Evolutionary conservation across 768 basidiomycete genomes (phyloP).

Genomic region (Trametes coccinea): DNA sequence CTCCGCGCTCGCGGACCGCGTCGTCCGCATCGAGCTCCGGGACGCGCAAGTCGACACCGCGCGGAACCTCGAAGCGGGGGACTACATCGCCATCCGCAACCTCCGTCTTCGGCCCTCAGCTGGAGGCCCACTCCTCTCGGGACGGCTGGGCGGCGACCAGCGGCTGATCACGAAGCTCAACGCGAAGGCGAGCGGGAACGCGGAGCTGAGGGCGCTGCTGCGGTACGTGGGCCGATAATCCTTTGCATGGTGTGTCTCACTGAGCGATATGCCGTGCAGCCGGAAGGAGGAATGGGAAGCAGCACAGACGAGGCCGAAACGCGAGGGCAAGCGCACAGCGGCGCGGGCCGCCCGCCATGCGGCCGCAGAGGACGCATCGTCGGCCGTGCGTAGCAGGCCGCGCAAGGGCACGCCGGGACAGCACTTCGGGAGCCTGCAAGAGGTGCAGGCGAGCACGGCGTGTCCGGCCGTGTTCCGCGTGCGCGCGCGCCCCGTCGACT

Average conservation of each 20-base stretch:
- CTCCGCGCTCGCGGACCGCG: constrained; percentile 46
- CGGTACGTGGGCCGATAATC: constrained; percentile 34
- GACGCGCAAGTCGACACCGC: constrained; percentile 47
- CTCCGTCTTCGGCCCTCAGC: constrained; percentile 46
- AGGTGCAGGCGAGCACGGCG: constrained; percentile 7
- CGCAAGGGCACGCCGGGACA: neutral
- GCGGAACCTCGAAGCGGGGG: constrained; percentile 40
- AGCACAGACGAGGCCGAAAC: constrained; percentile 23
- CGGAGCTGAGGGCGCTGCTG: constrained; percentile 44
- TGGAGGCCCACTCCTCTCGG: constrained; percentile 37
- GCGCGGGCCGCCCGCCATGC: constrained; percentile 10
- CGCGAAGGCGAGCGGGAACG: constrained; percentile 36
- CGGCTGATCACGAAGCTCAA: constrained; percentile 47
- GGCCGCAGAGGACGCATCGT: neutral
- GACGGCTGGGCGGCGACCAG: constrained; percentile 49
- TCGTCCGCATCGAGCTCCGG: constrained; percentile 54
- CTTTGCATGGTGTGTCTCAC: neutral
- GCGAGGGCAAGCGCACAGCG: constrained; percentile 6
- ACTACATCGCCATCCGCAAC: constrained; percentile 50
- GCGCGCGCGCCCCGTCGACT: constrained; percentile 53
- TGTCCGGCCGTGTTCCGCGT: constrained; percentile 43
- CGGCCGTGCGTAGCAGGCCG: no score
- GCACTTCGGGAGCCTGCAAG: constrained; percentile 1
- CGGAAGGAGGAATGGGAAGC: constrained; percentile 37
- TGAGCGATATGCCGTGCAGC: constrained; percentile 21